These are phyloP conservation scores for Centrapalus pauciflorus DNA, from an alignment of 129 eudicot genomes.

Conservation along the genomic window DNA sequence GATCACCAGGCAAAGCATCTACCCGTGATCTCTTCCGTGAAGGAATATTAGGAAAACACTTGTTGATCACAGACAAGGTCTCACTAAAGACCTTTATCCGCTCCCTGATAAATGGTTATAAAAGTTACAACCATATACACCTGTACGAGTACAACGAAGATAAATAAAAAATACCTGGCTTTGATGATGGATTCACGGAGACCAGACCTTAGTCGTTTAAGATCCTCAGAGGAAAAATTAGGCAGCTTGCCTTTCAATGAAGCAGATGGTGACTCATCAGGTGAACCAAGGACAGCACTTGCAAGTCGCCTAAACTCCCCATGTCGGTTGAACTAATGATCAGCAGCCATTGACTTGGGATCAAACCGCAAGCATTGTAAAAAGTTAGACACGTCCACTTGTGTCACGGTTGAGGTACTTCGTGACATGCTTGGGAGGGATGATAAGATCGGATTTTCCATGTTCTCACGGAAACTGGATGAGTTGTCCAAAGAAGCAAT, in stretches of 20 bases:
- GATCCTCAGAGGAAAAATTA: conserved; percentile 42
- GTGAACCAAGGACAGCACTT: conserved; percentile 41
- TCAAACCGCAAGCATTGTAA: conserved; percentile 57
- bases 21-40: conserved; percentile 63
- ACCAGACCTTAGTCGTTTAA: too few relatives aligned
- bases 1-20: conserved; percentile 47
- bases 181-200: too few relatives aligned
- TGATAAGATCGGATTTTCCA: conserved; percentile 52
- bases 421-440: conserved; percentile 61
- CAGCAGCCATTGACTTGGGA: conserved; percentile 46
- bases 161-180: background rate
- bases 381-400: conserved; percentile 44
- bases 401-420: conserved; percentile 40
- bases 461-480: conserved; percentile 54
- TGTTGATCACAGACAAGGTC: conserved; percentile 44
- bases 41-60: conserved; percentile 58
- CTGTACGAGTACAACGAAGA: background rate
- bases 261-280: conserved; percentile 44
- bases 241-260: conserved; percentile 39
- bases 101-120: conserved; percentile 43
- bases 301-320: conserved; percentile 46
- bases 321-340: conserved; percentile 43
- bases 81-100: conserved; percentile 59
- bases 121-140: background rate
- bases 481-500: conserved; percentile 50